These are phyloP conservation scores for Nannochloropsis gaditana DNA, from an alignment of 108 stramenopile genomes.

Conservation along the genomic window DNA sequence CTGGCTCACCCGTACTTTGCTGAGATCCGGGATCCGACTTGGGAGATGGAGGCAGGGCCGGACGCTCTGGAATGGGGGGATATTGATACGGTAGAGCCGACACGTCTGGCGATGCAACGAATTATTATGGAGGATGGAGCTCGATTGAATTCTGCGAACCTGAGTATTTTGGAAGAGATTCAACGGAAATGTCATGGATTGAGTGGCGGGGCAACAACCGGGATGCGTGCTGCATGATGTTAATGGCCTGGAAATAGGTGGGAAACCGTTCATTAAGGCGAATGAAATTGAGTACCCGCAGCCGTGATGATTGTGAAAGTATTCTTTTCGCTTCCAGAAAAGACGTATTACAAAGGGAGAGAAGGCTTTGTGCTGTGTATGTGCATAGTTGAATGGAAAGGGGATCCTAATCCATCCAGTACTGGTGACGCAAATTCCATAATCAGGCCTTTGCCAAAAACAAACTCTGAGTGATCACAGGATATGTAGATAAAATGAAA, in stretches of 20 bases:
- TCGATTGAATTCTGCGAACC: not conserved
- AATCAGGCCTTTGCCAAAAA: too few relatives aligned
- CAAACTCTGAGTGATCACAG: too few relatives aligned
- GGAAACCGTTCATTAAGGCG: too few relatives aligned
- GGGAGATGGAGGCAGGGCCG: conserved; percentile 1
- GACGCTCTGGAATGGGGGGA: not conserved
- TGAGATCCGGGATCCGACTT: conserved; percentile 4
- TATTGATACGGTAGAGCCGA: not conserved
- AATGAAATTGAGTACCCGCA: too few relatives aligned
- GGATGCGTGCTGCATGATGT: not conserved
- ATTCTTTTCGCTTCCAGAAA: too few relatives aligned
- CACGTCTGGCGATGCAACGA: conserved; percentile 19
- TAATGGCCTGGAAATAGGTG: not conserved
- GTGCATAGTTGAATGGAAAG: too few relatives aligned
- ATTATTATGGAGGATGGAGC: not conserved
- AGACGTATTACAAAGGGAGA: too few relatives aligned
- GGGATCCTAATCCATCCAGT: too few relatives aligned
- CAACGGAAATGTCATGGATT: not conserved
- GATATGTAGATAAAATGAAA: too few relatives aligned
- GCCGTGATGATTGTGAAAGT: too few relatives aligned
- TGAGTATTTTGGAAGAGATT: not conserved
- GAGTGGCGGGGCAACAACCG: not conserved
- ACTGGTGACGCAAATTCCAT: too few relatives aligned
- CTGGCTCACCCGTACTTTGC: conserved; percentile 51
- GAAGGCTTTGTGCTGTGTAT: too few relatives aligned